A percentile compares a stretch with the other conserved stretches of the same genome.
phyloP scores from a whole-genome alignment of 805 yeast genomes.

The Wickerhamiella sorbophila region DNA sequence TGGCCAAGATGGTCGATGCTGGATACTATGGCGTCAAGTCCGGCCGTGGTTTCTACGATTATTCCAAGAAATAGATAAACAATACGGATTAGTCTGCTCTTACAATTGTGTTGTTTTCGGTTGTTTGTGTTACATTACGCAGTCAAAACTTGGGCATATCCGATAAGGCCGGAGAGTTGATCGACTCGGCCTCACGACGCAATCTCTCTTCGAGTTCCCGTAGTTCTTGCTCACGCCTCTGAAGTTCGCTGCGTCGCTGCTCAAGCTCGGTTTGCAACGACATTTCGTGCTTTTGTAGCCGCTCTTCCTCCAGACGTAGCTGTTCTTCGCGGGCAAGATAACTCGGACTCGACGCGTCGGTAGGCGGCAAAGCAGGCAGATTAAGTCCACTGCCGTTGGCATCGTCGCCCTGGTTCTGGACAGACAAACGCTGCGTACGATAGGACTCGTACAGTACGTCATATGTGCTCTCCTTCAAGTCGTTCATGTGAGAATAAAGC shows the following conservation, averaged over 20 bases:
- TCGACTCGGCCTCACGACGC: slow-evolving; percentile 35
- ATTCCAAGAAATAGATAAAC: slow-evolving; percentile 10
- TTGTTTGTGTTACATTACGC: background rate
- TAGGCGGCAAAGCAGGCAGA: background rate
- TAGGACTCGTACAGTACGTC: slow-evolving; percentile 78
- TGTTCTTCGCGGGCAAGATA: slow-evolving; percentile 71
- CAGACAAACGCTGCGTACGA: slow-evolving; percentile 69
- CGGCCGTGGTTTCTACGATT: slow-evolving; percentile 31
- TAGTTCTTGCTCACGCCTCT: slow-evolving; percentile 73
- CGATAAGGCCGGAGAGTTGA: slow-evolving; percentile 6
- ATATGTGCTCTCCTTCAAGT: slow-evolving; percentile 77
- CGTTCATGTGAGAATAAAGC: slow-evolving; percentile 72
- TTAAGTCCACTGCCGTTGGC: slow-evolving; percentile 8
- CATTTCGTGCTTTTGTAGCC: slow-evolving; percentile 73
- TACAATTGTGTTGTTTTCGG: background rate
- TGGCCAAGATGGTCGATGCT: slow-evolving; percentile 29
- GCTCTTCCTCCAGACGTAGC: slow-evolving; percentile 76
- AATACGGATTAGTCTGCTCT: slow-evolving; percentile 4
- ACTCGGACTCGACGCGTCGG: slow-evolving; percentile 24
- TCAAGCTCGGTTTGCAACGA: slow-evolving; percentile 78
- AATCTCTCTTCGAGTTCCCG: slow-evolving; percentile 65
- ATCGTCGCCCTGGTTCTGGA: slow-evolving; percentile 31
- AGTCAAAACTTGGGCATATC: slow-evolving; percentile 1
- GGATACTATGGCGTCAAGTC: slow-evolving; percentile 30
- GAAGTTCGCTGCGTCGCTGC: slow-evolving; percentile 65